Conservation (phyloP, 495 filamentous ascomycete genomes). For the Trichoderma reesei region DNA sequence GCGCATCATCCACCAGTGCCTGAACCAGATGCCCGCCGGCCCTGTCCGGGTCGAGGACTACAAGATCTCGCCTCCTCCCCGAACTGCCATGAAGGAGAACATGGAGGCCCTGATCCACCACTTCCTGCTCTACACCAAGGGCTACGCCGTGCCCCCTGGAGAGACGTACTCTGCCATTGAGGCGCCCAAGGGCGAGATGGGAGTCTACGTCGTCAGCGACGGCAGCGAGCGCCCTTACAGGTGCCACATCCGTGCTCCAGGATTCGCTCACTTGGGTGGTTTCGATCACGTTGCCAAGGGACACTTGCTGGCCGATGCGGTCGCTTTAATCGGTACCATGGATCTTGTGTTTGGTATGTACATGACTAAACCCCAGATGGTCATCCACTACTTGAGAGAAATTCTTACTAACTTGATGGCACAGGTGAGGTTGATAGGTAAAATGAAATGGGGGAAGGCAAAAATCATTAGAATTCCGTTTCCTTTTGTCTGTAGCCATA, state of each 20-base stretch:
- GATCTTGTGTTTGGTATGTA: conserved; percentile 60
- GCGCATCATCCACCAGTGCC: conserved; percentile 94
- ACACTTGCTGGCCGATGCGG: conserved; percentile 91
- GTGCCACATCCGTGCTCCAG: conserved; percentile 94
- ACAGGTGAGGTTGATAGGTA: conserved; percentile 43
- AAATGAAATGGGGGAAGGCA: conserved; percentile 9
- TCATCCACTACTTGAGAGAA: neutral
- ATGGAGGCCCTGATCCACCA: conserved; percentile 99
- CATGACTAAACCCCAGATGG: too few species aligned
- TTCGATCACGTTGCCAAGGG: conserved; percentile 90
- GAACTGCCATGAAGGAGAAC: conserved; percentile 99
- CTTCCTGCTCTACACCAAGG: conserved; percentile 97
- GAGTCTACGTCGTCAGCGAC: conserved; percentile 92
- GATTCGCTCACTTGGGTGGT: conserved; percentile 88
- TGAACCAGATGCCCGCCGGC: conserved; percentile 97
- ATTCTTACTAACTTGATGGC: conserved; percentile 2
- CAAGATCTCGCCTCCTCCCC: conserved; percentile 93
- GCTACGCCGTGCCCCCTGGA: conserved; percentile 93
- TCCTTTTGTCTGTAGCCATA: conserved; percentile 13
- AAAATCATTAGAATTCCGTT: conserved; percentile 12
- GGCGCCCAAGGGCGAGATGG: conserved; percentile 99
- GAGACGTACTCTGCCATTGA: conserved; percentile 98
- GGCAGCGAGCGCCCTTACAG: conserved; percentile 93
- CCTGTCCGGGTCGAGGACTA: conserved; percentile 95
- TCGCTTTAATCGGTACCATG: conserved; percentile 94